phyloP scores from a whole-genome alignment of 2,329 filamentous ascomycete genomes.

The Zarea fungicola region DNA sequence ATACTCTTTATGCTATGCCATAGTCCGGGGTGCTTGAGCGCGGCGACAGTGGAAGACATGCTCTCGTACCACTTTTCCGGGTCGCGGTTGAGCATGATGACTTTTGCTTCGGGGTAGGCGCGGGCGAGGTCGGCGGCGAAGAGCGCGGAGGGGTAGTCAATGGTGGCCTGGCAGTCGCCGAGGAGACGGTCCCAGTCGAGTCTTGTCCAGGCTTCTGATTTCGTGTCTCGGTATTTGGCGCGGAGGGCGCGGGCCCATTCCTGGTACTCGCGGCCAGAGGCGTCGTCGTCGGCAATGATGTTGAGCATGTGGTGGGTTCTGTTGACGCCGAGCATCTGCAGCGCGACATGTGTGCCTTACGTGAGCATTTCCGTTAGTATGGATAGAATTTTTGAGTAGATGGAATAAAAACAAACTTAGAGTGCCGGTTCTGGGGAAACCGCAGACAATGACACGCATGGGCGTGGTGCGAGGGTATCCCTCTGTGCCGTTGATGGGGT shows the following conservation, averaged over 20 bases:
- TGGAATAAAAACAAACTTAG: not conserved
- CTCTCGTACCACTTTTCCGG: slow-evolving; percentile 16
- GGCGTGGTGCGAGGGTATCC: slow-evolving; percentile 12
- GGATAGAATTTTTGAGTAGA: not conserved
- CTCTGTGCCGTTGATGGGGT: slow-evolving; percentile 12
- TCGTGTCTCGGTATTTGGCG: slow-evolving; percentile 8
- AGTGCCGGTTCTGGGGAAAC: slow-evolving; percentile 12
- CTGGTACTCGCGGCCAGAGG: not conserved
- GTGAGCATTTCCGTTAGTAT: not conserved
- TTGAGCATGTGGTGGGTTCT: slow-evolving; percentile 15
- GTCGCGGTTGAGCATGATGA: slow-evolving; percentile 17
- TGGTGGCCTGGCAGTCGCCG: slow-evolving; percentile 15
- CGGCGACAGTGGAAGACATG: slow-evolving; percentile 18
- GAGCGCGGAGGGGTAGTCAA: slow-evolving; percentile 16
- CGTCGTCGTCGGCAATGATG: not conserved
- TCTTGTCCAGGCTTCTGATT: not conserved
- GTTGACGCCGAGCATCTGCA: slow-evolving; percentile 15
- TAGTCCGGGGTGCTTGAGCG: not conserved
- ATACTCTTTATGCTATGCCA: slow-evolving; percentile 20
- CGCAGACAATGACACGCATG: slow-evolving; percentile 9
- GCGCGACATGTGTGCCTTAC: slow-evolving; percentile 8
- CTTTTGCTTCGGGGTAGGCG: slow-evolving; percentile 17
- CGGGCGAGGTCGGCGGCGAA: slow-evolving; percentile 16
- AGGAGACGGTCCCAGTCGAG: slow-evolving; percentile 17
- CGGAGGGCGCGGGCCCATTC: slow-evolving; percentile 11